Percentiles rank a stretch among this genome's conserved stretches.
These are phyloP conservation scores for Colletotrichum lini DNA, from an alignment of 2,329 filamentous ascomycete genomes.

Conservation along the genomic window DNA sequence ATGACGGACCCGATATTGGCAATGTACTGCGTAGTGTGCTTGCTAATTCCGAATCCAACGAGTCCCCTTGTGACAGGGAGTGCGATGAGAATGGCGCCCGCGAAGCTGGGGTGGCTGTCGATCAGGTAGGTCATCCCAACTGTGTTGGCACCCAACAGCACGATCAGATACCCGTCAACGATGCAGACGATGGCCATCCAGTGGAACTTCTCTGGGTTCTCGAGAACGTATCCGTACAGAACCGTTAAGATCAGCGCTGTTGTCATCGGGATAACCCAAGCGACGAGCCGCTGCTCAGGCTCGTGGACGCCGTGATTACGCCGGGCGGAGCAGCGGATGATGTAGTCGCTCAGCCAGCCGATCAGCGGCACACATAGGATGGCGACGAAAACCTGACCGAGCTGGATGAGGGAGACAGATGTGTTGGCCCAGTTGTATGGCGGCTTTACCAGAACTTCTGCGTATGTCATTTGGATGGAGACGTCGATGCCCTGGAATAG, in stretches of 20 bases:
- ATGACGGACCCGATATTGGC: constrained; percentile 29
- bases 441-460: constrained; percentile 32
- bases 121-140: constrained; percentile 36
- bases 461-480: constrained; percentile 40
- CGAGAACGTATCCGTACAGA: constrained; percentile 36
- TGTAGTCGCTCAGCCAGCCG: constrained; percentile 37
- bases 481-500: constrained; percentile 39
- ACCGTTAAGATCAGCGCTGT: constrained; percentile 30
- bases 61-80: constrained; percentile 34
- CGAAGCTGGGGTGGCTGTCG: constrained; percentile 33
- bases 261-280: constrained; percentile 36
- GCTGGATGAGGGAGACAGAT: constrained; percentile 37
- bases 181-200: constrained; percentile 39
- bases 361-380: constrained; percentile 33
- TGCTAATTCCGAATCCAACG: constrained; percentile 36
- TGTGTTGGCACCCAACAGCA: constrained; percentile 31
- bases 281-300: constrained; percentile 55
- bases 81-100: constrained; percentile 32
- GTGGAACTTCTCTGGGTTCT: constrained; percentile 28
- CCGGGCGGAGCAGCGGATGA: constrained; percentile 48
- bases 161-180: constrained; percentile 33
- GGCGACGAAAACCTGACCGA: constrained; percentile 30
- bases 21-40: constrained; percentile 43
- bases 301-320: constrained; percentile 59
- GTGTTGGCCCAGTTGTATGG: constrained; percentile 41